Evolutionary conservation across 2,329 filamentous ascomycete genomes (phyloP).

Genomic region (Aspergillus costaricaensis): DNA sequence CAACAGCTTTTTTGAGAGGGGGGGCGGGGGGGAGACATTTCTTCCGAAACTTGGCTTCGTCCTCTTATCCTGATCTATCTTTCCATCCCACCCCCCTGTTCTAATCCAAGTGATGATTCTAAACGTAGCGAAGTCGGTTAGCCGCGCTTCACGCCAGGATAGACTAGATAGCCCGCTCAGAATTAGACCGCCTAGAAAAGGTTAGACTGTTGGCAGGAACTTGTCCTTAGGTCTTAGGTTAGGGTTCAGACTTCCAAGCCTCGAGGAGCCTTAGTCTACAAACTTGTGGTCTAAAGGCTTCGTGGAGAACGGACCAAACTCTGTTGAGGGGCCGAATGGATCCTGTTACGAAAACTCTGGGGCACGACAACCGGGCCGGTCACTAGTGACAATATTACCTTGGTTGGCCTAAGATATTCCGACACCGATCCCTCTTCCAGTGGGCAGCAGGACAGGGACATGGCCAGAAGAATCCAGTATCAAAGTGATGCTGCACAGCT

Average conservation of each 20-base stretch:
- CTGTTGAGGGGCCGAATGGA: conserved; percentile 18
- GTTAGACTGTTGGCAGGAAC: conserved; percentile 1
- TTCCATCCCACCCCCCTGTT: not conserved
- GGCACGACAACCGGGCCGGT: conserved; percentile 23
- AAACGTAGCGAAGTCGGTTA: not conserved
- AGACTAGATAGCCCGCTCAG: not conserved
- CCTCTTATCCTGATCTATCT: not conserved
- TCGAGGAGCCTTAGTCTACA: not conserved
- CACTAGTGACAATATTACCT: conserved; percentile 6
- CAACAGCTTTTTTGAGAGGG: not conserved
- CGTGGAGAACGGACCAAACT: conserved; percentile 17
- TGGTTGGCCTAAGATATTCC: conserved; percentile 8
- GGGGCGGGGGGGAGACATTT: not conserved
- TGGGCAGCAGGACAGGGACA: not conserved
- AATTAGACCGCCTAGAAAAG: not conserved
- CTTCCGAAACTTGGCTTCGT: not conserved
- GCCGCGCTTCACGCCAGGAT: conserved; percentile 8
- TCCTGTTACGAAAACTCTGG: conserved; percentile 27
- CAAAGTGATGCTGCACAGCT: not conserved
- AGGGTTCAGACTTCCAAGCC: conserved; percentile 14
- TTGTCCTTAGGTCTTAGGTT: conserved; percentile 11
- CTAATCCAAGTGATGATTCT: not conserved
- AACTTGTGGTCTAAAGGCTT: conserved; percentile 17
- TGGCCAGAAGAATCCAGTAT: not conserved
- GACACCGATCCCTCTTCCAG: conserved; percentile 10